These are phyloP conservation scores for Fraxinus paxiana DNA, from an alignment of 305 asterid genomes.

Conservation along the genomic window DNA sequence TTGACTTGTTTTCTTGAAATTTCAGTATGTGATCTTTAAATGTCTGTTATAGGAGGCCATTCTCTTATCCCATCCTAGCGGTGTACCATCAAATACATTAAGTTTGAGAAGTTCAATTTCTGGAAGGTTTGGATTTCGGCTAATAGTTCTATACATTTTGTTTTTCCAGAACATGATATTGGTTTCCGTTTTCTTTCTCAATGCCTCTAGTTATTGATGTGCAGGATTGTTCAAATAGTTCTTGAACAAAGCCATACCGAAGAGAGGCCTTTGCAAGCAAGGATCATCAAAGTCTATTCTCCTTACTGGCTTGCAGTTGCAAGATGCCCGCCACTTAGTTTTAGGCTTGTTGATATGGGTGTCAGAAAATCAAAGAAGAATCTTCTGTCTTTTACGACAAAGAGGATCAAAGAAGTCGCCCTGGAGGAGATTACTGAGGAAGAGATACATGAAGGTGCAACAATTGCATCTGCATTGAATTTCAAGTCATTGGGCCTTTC, in stretches of 20 bases:
- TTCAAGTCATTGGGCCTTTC: slow-evolving; percentile 75
- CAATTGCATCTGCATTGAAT: slow-evolving; percentile 84
- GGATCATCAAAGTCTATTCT: slow-evolving; percentile 62
- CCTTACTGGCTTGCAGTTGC: slow-evolving; percentile 85
- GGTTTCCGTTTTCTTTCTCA: slow-evolving; percentile 22
- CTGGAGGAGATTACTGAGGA: slow-evolving; percentile 85
- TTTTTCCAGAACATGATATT: slow-evolving; percentile 2
- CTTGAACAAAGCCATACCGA: slow-evolving; percentile 62
- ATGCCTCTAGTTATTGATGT: slow-evolving; percentile 22
- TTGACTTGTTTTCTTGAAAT: slow-evolving; percentile 17
- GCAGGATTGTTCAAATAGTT: slow-evolving; percentile 87
- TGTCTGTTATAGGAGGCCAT: slow-evolving; percentile 67
- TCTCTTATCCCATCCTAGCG: slow-evolving; percentile 71
- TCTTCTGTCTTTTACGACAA: slow-evolving; percentile 54
- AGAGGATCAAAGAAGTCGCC: slow-evolving; percentile 48
- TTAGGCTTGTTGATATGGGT: slow-evolving; percentile 62
- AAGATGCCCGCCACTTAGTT: slow-evolving; percentile 82
- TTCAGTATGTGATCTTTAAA: slow-evolving; percentile 20
- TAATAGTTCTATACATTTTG: slow-evolving; percentile 8
- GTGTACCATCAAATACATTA: slow-evolving; percentile 62
- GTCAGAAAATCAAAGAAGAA: slow-evolving; percentile 51
- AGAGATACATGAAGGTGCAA: slow-evolving; percentile 76
- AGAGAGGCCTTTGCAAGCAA: slow-evolving; percentile 63
- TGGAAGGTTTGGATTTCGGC: slow-evolving; percentile 67
- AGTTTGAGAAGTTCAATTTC: slow-evolving; percentile 86